phyloP scores from a whole-genome alignment of 768 basidiomycete genomes.

The Auriscalpium vulgare region DNA sequence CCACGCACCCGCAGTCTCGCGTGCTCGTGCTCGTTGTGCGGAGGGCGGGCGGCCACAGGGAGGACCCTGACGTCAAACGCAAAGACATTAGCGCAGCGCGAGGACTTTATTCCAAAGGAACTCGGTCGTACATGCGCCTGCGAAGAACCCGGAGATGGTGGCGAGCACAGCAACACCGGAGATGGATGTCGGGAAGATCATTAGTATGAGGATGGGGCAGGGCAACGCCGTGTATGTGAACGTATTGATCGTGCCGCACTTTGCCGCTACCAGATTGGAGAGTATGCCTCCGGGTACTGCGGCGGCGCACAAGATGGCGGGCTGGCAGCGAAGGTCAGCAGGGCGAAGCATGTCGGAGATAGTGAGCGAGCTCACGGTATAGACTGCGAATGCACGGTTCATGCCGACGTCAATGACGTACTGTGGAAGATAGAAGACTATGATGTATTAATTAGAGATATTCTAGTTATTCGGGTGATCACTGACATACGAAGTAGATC shows the following conservation, averaged over 20 bases:
- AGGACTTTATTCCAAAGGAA: neutral
- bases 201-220: no score
- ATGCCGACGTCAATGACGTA: constrained; percentile 15
- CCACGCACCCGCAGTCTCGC: constrained; percentile 1
- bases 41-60: constrained; percentile 5
- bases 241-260: no score
- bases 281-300: constrained; percentile 37
- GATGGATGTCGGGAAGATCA: no score
- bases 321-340: constrained; percentile 22
- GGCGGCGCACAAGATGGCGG: constrained; percentile 44
- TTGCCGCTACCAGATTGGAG: no score
- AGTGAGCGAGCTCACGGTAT: constrained; percentile 12
- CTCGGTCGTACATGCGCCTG: neutral
- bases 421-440: constrained; percentile 20
- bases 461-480: constrained; percentile 16
- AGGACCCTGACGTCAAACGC: constrained; percentile 10
- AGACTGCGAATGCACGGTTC: constrained; percentile 14
- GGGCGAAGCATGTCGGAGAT: neutral
- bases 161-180: no score
- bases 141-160: no score
- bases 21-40: neutral
- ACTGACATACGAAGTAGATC: constrained; percentile 18
- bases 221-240: no score
- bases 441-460: no score
- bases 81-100: neutral